phyloP scores from a whole-genome alignment of 2,329 filamentous ascomycete genomes.

The Blastomyces gilchristii region DNA sequence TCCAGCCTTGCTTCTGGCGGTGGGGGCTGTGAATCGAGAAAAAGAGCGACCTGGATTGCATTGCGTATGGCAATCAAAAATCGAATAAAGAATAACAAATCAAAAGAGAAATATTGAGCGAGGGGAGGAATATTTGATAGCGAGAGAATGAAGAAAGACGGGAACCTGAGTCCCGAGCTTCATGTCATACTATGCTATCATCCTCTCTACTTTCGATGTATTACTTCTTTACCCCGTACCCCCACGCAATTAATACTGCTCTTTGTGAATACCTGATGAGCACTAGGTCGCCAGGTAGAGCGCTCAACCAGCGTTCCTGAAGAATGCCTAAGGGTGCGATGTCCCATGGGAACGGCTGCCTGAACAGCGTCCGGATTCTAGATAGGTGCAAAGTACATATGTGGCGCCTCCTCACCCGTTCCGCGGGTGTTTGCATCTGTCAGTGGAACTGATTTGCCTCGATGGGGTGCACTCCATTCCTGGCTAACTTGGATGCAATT shows the following conservation, averaged over 20 bases:
- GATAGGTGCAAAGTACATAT: constrained; percentile 5
- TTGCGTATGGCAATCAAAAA: background rate
- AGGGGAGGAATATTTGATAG: background rate
- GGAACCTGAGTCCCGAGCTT: background rate
- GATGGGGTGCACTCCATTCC: constrained; percentile 8
- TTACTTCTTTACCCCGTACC: background rate
- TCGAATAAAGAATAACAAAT: background rate
- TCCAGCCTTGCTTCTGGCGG: constrained; percentile 2
- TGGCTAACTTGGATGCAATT: constrained; percentile 7
- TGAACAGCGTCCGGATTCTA: constrained; percentile 9
- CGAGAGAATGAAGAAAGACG: background rate
- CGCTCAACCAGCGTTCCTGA: background rate
- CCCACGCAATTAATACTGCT: background rate
- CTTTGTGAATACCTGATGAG: background rate
- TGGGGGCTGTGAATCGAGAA: background rate
- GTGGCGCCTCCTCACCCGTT: constrained; percentile 3
- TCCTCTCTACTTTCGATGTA: constrained; percentile 1
- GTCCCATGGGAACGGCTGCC: constrained; percentile 7
- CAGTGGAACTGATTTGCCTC: constrained; percentile 12
- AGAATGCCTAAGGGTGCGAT: background rate
- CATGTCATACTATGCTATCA: constrained; percentile 1
- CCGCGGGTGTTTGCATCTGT: constrained; percentile 11
- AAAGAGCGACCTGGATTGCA: background rate
- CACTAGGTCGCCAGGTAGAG: background rate
- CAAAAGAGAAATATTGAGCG: background rate